Conservation (phyloP, 495 filamentous ascomycete genomes). For the Rostrohypoxylon terebratum region DNA sequence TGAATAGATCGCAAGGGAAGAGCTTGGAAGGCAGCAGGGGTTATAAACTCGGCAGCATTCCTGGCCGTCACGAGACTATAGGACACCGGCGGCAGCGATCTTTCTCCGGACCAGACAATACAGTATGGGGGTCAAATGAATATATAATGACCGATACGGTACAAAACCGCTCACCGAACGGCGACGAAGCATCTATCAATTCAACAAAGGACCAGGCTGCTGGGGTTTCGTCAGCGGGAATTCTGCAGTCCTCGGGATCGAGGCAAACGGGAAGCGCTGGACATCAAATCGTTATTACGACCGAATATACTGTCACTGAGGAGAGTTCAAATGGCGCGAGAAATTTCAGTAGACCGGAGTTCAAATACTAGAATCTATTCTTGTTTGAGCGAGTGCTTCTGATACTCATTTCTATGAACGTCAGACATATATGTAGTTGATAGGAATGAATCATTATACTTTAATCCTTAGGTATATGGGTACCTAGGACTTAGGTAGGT, state of each 20-base stretch:
- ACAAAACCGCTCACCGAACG: background rate
- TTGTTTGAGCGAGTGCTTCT: background rate
- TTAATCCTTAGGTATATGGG: background rate
- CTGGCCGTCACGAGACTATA: slow-evolving; percentile 32
- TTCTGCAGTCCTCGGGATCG: background rate
- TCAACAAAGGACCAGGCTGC: slow-evolving; percentile 13
- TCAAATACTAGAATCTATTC: background rate
- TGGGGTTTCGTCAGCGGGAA: slow-evolving; percentile 9
- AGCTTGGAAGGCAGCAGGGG: slow-evolving; percentile 32
- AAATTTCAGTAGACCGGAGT: background rate
- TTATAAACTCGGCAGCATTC: slow-evolving; percentile 41
- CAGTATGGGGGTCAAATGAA: slow-evolving; percentile 56
- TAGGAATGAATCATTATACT: background rate
- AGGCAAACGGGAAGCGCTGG: background rate
- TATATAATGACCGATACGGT: slow-evolving; percentile 48
- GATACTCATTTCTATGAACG: background rate
- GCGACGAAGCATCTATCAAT: slow-evolving; percentile 16
- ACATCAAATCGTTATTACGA: slow-evolving; percentile 36
- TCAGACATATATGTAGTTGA: background rate
- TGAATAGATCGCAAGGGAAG: slow-evolving; percentile 12
- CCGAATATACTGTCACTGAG: slow-evolving; percentile 38
- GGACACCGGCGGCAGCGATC: slow-evolving; percentile 58
- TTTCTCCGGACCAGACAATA: slow-evolving; percentile 55
- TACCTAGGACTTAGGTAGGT: background rate
- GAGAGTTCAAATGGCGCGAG: background rate